These are phyloP conservation scores for Claviceps quebecensis DNA, from an alignment of 2,329 filamentous ascomycete genomes.

Conservation along the genomic window DNA sequence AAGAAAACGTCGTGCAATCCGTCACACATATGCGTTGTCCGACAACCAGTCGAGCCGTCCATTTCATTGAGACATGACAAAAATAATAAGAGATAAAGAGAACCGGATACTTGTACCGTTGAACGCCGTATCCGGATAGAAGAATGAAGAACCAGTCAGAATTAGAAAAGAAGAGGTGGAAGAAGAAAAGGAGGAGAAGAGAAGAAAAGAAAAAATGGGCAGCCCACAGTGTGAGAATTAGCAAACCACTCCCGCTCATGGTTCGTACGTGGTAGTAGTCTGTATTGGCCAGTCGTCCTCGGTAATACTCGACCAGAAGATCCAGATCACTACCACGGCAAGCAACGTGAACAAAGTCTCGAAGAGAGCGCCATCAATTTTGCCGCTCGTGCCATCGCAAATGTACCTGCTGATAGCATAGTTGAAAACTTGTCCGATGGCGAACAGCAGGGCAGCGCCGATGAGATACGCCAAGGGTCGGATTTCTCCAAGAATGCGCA, in stretches of 20 bases:
- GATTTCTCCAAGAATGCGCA: conserved; percentile 73
- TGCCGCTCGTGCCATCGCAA: conserved; percentile 67
- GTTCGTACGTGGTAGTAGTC: conserved; percentile 27
- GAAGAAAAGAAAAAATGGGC: background rate
- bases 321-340: conserved; percentile 71
- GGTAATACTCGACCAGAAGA: conserved; percentile 98
- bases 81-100: conserved; percentile 6
- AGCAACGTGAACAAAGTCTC: conserved; percentile 84
- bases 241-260: conserved; percentile 3
- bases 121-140: conserved; percentile 10
- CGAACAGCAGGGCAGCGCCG: conserved; percentile 66
- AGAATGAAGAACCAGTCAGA: conserved; percentile 2
- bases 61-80: conserved; percentile 3
- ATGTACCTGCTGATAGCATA: conserved; percentile 87
- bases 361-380: conserved; percentile 87
- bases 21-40: conserved; percentile 1
- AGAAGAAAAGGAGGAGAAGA: conserved; percentile 4
- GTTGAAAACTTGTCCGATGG: conserved; percentile 88
- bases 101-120: conserved; percentile 9
- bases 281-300: conserved; percentile 89
- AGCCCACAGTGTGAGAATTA: conserved; percentile 1
- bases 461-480: conserved; percentile 85
- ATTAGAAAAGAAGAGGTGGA: background rate
- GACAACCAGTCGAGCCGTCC: background rate
- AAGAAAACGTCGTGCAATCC: background rate